Base-by-base conservation (phyloP, 345 rosid species). In the Conringia planisiliqua region DNA sequence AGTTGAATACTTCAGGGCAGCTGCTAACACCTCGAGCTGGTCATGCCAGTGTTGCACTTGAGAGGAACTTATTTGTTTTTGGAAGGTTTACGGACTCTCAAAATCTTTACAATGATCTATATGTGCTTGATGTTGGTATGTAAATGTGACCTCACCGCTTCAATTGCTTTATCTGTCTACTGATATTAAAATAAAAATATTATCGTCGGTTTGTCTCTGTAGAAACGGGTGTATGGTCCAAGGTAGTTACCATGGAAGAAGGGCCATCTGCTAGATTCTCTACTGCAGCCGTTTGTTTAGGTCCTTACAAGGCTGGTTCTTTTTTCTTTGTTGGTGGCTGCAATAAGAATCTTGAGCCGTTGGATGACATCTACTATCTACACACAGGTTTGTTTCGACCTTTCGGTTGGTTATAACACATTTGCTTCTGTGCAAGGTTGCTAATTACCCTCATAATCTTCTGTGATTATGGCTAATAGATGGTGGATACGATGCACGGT, bases 221-320 rank as follows among this genome's bases (percentile, higher is more conserved):
- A 95, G 99, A 90, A 64, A 70, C 87, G 70, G 89, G 90, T 40
- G 20, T 86, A n/a, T 95, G 98, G 98, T 89, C 91, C 52, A 89
- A 82, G 82, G 82, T 87, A 66, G 77, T 81, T 58, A 78, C 93
- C 46, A 76, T 62, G 4, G 94, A 89, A 46, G 86, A 82, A 77
- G 89, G 91, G 56, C 99, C 99, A 65, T 86, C 89, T 66, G 89
- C 98, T 43, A 96, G 97, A 85, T 96, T 92, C 82, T 90, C 97
- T 72, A 75, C 85, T 26, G 86, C 93, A 32, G 97, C 90, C 68
- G 95, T 89, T 66, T 86, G 85, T 81, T 83, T 96, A 80, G 93
- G 88, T 82, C 99, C 99, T 3, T 66, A 80, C 44, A 88, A 84
- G 74, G 78, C 79, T 65, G 97, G 96, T 29, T 82, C 81, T 59